Evolutionary conservation across 768 basidiomycete genomes (phyloP).

Genomic region (Grammothele lineata): DNA sequence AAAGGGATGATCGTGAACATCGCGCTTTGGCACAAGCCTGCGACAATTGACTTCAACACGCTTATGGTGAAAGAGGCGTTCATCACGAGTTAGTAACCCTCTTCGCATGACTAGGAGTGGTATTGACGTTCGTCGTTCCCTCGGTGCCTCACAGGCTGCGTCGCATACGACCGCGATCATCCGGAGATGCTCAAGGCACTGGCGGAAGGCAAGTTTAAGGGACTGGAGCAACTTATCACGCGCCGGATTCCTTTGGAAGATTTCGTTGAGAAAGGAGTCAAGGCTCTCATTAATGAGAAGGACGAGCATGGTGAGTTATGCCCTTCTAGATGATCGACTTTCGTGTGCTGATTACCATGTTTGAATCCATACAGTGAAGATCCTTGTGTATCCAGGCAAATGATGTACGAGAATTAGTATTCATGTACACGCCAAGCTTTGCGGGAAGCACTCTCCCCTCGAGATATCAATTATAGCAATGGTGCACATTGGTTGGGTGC

Average conservation of each 20-base stretch:
- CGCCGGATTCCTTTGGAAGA: conserved; percentile 37
- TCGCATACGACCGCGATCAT: conserved; percentile 37
- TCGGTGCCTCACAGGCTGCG: background rate
- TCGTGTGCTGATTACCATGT: too few relatives aligned
- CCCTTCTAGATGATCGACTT: too few relatives aligned
- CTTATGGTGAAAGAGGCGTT: conserved; percentile 35
- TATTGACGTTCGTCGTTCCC: background rate
- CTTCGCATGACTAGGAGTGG: background rate
- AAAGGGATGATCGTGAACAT: conserved; percentile 39
- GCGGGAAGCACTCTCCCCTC: too few relatives aligned
- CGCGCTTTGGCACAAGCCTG: conserved; percentile 38
- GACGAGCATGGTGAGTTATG: conserved; percentile 32
- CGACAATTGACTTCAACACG: conserved; percentile 33
- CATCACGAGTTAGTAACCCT: conserved; percentile 31
- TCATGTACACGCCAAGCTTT: too few relatives aligned
- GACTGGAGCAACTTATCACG: conserved; percentile 40
- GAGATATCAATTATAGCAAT: too few relatives aligned
- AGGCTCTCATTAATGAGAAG: conserved; percentile 36
- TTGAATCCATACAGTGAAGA: too few relatives aligned
- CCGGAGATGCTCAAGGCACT: conserved; percentile 36
- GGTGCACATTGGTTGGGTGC: too few relatives aligned
- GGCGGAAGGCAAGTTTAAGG: conserved; percentile 33
- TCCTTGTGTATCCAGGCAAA: too few relatives aligned
- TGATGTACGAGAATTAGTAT: too few relatives aligned
- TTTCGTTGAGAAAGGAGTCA: conserved; percentile 39